phyloP scores from a whole-genome alignment of 2,329 filamentous ascomycete genomes.

The Cryphonectria parasitica region DNA sequence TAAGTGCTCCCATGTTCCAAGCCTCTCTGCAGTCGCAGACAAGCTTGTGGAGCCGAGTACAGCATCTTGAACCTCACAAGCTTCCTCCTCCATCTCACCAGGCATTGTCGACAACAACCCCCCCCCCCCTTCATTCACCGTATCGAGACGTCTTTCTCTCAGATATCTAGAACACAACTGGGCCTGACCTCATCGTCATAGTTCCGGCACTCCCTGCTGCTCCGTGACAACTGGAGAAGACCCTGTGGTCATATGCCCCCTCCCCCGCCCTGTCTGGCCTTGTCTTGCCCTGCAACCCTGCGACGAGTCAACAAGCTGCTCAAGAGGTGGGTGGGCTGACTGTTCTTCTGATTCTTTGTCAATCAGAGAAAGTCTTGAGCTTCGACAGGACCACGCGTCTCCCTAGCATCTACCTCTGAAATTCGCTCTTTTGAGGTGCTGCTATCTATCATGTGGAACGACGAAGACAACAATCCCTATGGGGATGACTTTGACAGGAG shows the following conservation, averaged over 20 bases:
- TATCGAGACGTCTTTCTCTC: not conserved
- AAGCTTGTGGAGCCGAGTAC: conserved; percentile 11
- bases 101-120: not conserved
- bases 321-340: not conserved
- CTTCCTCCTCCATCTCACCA: conserved; percentile 6
- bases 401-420: too few species aligned
- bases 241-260: conserved; percentile 9
- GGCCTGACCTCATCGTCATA: not conserved
- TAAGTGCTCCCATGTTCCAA: not conserved
- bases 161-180: not conserved
- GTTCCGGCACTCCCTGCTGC: not conserved
- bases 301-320: conserved; percentile 12
- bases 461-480: conserved; percentile 98
- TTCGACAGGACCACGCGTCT: not conserved
- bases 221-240: not conserved
- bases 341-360: not conserved
- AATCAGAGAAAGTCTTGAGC: not conserved
- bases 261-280: conserved; percentile 24
- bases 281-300: conserved; percentile 19
- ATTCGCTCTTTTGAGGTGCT: conserved; percentile 3
- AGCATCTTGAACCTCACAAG: conserved; percentile 10
- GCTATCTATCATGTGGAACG: conserved; percentile 84
- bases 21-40: conserved; percentile 7
- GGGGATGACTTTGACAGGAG: conserved; percentile 86
- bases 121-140: not conserved